Base-by-base conservation (phyloP, 2,329 filamentous ascomycete species). In the Exophiala mesophila region DNA sequence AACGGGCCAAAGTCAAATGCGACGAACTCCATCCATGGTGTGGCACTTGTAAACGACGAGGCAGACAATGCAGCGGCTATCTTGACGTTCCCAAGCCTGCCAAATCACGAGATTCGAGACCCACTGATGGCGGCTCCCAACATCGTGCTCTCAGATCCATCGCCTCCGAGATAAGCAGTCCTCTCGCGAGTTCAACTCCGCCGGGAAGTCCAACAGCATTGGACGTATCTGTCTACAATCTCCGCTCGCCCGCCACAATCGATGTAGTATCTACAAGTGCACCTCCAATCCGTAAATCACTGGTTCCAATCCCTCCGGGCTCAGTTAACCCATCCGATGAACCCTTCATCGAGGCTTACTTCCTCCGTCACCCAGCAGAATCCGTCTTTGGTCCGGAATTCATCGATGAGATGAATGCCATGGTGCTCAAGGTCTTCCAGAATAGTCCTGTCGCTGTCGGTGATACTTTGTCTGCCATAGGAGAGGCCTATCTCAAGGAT, bases 371-470 rank as follows among this genome's bases (percentile, higher is more conserved):
- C 33, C 59, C 58, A 1, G 42, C 39, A 10, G 59, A 62, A 9
- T 42, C 61, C 26, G 52, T 57, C 28, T 58, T 62, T n/a, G 54
- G 56, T 13, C 31, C 45, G 4, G 58, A 62, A 30, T 62, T 62
- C 29, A 52, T 61, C 16, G 36, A 56, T 19, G 59, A 62, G 48
- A 61, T 61, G 60, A 62, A 62, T 33, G 52, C 57, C 12, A 54
- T 54, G 37, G 57, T 60, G 2, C 33, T 62, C 10, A 39, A 55
- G 40, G 52, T 62, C 12, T 51, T 62, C 15, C 57, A 62, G 31
- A 45, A 53, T 6, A 57, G 57, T 28, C 58, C 59, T 6, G 46
- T 48, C 9, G 53, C 53, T 5, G 52, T 61, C n/a, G 52, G 52
- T 5, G 59, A 62, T 26, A 45, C 55, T 1, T 43, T 62, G 8